Percentiles rank a stretch among this genome's conserved stretches.
Evolutionary conservation across 2,329 filamentous ascomycete genomes (phyloP).

Genomic region (Pseudopithomyces chartarum): DNA sequence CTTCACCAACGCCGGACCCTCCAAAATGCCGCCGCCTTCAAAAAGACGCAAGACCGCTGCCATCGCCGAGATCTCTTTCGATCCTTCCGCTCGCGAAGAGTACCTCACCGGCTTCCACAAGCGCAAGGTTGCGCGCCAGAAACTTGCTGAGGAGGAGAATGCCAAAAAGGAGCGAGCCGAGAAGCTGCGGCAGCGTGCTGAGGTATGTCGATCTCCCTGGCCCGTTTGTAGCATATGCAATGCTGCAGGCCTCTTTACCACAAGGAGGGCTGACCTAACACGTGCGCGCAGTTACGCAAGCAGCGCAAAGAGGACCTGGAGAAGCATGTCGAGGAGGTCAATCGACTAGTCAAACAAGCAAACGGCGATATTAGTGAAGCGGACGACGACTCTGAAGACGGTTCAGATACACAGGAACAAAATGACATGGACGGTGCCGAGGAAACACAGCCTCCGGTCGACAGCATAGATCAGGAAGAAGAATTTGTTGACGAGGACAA

Average conservation of each 20-base stretch:
- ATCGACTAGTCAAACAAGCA: constrained; percentile 69
- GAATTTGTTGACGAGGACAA: constrained; percentile 97
- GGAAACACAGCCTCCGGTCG: constrained; percentile 50
- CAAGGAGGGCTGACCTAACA: neutral
- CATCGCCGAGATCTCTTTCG: constrained; percentile 79
- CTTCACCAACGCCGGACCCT: neutral
- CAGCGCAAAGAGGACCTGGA: constrained; percentile 82
- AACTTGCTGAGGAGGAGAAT: constrained; percentile 82
- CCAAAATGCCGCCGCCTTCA: constrained; percentile 25
- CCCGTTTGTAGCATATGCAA: neutral
- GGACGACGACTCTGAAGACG: constrained; percentile 62
- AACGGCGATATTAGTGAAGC: constrained; percentile 46
- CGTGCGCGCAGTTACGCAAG: constrained; percentile 70
- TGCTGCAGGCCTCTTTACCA: too few relatives aligned
- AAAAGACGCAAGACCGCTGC: constrained; percentile 56
- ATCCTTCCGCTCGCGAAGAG: constrained; percentile 77
- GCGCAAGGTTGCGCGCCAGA: constrained; percentile 83
- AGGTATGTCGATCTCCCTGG: constrained; percentile 60
- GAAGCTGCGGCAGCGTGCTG: constrained; percentile 72
- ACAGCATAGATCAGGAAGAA: constrained; percentile 76
- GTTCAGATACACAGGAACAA: constrained; percentile 66
- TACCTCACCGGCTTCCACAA: constrained; percentile 97
- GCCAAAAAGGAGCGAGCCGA: constrained; percentile 79
- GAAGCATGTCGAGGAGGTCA: constrained; percentile 78
- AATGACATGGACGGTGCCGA: constrained; percentile 57